These are phyloP conservation scores for Neoascochyta sp. DNA, from an alignment of 2,329 filamentous ascomycete genomes.

Conservation along the genomic window DNA sequence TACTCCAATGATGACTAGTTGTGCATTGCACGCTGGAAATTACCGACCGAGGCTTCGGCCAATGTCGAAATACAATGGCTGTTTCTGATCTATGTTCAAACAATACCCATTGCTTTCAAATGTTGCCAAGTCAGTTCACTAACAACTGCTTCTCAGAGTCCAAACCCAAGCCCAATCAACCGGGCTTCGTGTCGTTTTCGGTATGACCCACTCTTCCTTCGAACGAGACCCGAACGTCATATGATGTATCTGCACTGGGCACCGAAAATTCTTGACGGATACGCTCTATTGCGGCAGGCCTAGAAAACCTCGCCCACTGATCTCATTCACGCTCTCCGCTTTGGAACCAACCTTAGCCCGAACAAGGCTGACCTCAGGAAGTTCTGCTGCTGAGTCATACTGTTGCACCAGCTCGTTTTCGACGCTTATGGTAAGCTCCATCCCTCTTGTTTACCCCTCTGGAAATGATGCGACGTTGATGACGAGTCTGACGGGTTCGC, in stretches of 20 bases:
- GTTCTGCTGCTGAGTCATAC: no score
- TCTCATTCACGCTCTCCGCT: no score
- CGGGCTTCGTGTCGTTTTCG: constrained; percentile 7
- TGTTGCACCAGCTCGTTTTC: constrained; percentile 1
- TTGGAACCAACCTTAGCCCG: no score
- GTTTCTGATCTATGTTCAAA: constrained; percentile 41
- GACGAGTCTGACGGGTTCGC: constrained; percentile 73
- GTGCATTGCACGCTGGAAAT: constrained; percentile 45
- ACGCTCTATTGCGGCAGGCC: constrained; percentile 92
- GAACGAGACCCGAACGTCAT: constrained; percentile 16
- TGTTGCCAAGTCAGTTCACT: constrained; percentile 11
- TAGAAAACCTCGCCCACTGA: constrained; percentile 99
- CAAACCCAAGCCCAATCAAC: not conserved
- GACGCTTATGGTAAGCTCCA: constrained; percentile 18
- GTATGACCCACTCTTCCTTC: constrained; percentile 21
- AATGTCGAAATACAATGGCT: constrained; percentile 42
- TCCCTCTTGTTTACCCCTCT: constrained; percentile 4
- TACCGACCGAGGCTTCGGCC: constrained; percentile 43
- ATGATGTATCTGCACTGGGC: constrained; percentile 98
- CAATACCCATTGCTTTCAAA: constrained; percentile 7
- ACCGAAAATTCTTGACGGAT: constrained; percentile 82
- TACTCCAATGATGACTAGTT: constrained; percentile 38
- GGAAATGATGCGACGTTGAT: constrained; percentile 56
- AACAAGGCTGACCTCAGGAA: constrained; percentile 14
- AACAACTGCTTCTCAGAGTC: constrained; percentile 7